Evolutionary conservation across 2,329 filamentous ascomycete genomes (phyloP), one percentile per base, ranked within the genome.

Genomic region (Talaromyces sp.): DNA sequence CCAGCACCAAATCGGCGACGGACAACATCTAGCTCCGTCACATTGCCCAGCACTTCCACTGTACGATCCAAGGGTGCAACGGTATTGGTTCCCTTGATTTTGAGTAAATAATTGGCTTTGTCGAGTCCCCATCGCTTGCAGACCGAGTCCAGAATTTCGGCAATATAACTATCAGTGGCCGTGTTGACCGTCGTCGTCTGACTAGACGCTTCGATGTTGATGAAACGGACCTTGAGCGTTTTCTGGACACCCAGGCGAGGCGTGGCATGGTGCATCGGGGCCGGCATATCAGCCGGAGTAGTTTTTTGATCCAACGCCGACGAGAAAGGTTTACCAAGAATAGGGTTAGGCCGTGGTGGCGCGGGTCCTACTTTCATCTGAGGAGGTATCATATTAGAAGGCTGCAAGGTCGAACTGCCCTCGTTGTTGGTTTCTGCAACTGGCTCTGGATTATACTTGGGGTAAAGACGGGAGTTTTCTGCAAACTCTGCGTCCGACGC

Each of bases 111-210:
- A 21, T 85, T 80, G 1, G 80, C 85, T 69, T 86, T 87, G 68
- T 88, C 85, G n/a, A 88, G 75, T 3, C 83, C 81, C 68, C 87
- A 81, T 63, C 83, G 79, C 61, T 84, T 83, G 72, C 85, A 88
- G 1, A 85, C 82, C 46, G 81, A 80, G 64, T 87, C 85, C 62
- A 88, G 81, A 54, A 88, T 80, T 69, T 88, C 85, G n/a, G 85
- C 85, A 61, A 88, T 84, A 67, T 88, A 88, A 52, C 84, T 87
- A 66, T 88, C 85, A 1, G 84, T 85, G 3, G 84, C 85, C 31
- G 84, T 84, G 57, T 82, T 81, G 56, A 86, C 74, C 2, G 80
- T 81, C 59, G 81, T 81, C 24, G 77, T 77, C 64, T 80, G 81
- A 7, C 74, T 74, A 31, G 82, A 81, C 65, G 83, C 83, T 60